Base-by-base conservation (phyloP, 2,329 filamentous ascomycete genomes). In the Xylariales sp. region DNA sequence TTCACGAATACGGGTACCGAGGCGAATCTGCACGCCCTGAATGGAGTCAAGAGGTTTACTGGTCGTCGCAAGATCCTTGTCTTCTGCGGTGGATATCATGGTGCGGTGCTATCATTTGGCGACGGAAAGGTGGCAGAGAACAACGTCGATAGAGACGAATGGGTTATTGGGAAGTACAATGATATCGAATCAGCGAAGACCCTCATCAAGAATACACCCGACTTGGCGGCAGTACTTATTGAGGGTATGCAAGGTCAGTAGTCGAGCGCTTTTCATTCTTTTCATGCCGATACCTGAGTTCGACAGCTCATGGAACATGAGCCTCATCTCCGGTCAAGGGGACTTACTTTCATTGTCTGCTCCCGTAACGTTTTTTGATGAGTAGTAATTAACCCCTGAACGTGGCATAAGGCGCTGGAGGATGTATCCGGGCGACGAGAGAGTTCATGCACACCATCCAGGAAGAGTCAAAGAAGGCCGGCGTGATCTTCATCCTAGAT, bases 221-320 rank as follows among this genome's bases (percentile, higher is more conserved):
- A 70, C 7, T 57, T 86, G 0, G 81, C 79, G 0, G 81, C 78
- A 0, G 78, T 87, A 15, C 52, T 88, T 2, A 63, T 87, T 0
- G 84, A 87, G 58, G 71, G 71, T 0, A 78, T 88, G 71, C 79
- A 84, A 48, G n/a, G n/a, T n/a, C n/a, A n/a, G n/a, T n/a, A n/a
- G n/a, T n/a, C n/a, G n/a, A n/a, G n/a, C n/a, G n/a, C n/a, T n/a
- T n/a, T n/a, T n/a, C n/a, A n/a, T n/a, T n/a, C n/a, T n/a, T n/a
- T n/a, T n/a, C n/a, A n/a, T n/a, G n/a, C n/a, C n/a, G n/a, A n/a
- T n/a, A n/a, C n/a, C n/a, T n/a, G n/a, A n/a, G n/a, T n/a, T n/a
- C n/a, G n/a, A n/a, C n/a, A n/a, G n/a, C n/a, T n/a, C n/a, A n/a
- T n/a, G n/a, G n/a, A n/a, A n/a, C n/a, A n/a, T n/a, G n/a, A n/a